Percentiles rank a stretch among this genome's conserved stretches.
These are phyloP conservation scores for Strobilomyces dryophilus DNA, from an alignment of 768 basidiomycete species.

Conservation along the genomic window DNA sequence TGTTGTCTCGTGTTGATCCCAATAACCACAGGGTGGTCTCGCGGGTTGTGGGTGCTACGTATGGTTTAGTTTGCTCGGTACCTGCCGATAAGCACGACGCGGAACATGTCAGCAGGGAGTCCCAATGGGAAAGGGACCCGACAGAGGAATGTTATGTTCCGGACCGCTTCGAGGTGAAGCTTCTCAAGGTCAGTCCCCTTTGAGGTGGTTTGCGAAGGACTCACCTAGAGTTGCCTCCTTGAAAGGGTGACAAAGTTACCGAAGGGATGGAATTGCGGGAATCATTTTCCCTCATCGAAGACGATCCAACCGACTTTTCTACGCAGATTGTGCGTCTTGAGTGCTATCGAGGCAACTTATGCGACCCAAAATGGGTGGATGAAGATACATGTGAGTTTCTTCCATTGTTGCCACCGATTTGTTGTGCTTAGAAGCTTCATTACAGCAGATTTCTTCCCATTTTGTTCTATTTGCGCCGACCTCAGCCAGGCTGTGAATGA, in stretches of 20 bases:
- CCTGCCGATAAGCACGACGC: background rate
- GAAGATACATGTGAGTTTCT: background rate
- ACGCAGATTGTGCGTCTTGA: background rate
- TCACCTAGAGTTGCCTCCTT: background rate
- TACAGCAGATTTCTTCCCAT: background rate
- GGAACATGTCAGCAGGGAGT: background rate
- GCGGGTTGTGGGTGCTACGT: no score
- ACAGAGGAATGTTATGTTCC: conserved; percentile 8
- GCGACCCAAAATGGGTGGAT: background rate
- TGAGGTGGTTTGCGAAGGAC: background rate
- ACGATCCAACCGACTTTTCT: background rate
- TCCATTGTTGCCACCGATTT: background rate
- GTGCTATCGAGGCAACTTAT: background rate
- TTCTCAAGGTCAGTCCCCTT: conserved; percentile 3
- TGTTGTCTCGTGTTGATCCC: background rate
- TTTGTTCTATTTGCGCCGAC: background rate
- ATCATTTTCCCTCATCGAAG: background rate
- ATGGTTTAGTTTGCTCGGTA: background rate
- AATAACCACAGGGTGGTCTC: background rate
- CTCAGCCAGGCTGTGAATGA: background rate
- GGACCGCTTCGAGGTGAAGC: conserved; percentile 9
- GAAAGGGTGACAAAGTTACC: background rate
- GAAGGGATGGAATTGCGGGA: background rate
- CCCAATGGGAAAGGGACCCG: conserved; percentile 8
- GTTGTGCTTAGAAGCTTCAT: background rate